Evolutionary conservation across 2,329 filamentous ascomycete genomes (phyloP), one percentile per base, ranked within the genome.

Genomic region (Alternaria ventricosa): DNA sequence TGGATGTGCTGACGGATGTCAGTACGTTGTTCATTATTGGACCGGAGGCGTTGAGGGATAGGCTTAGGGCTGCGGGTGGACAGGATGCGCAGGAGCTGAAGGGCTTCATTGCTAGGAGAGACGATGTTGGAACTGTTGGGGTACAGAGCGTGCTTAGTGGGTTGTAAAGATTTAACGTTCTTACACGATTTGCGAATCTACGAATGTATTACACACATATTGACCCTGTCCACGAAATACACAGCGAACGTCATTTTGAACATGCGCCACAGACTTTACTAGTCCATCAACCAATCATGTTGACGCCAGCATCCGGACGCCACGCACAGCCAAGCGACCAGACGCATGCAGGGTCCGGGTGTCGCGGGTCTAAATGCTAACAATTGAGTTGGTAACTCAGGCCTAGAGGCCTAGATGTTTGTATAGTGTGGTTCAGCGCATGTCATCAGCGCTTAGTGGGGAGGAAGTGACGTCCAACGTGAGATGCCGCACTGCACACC

Each of bases 11-110:
- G 64, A 90, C 93, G 25, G 96, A 99, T 84, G 93, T 99, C 62
- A 95, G 94, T 11, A 97, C 94, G 75, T 82, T 99, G 57, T 99
- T 99, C 78, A 97, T 99, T 67, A 93, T 99, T 74, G 93, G 93
- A 3, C 83, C 84, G 0, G 84, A 86, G 64, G 84, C 85, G 25
- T 67, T 87, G 67, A 80, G 83, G 67, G 85, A 87, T 73, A 77
- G 84, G 49, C 72, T 87, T 59, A 81, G 82, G 65, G 83, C 82
- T 43, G 81, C 81, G 23, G 63, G 73, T 36, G 79, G 78, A 6
- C 75, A 78, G n/a, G 83, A 85, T 71, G 81, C 78, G 65, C 74
- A 75, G n/a, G 84, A 84, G 70, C 90, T 97, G 78, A 90, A 92
- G 82, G 89, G 90, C 2, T 97, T 95, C 86, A 90, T 98, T 63